Base-by-base conservation (phyloP, 176 grass and related monocot genomes). In the Oryza rufipogon region DNA sequence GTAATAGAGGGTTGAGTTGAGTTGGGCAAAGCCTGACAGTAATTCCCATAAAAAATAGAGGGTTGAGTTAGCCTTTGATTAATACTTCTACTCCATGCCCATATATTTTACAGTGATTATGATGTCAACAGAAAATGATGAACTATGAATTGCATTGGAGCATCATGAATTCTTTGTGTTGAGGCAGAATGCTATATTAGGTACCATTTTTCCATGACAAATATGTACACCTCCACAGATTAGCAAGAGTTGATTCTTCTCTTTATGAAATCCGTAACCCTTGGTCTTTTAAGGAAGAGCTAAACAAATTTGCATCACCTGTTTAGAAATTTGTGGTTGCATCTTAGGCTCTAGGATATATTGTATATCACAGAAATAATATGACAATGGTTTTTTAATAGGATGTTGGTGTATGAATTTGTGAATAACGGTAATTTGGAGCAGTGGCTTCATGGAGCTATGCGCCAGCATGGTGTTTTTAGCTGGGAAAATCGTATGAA, bases 381-480 rank as follows among this genome's bases (percentile, higher is more conserved):
- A 30, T 89, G 81, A 74, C n/a, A 34, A 23, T 61, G 64, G 45
- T 71, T 86, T 91, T 39, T 82, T 80, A 51, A 85, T 76, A 96
- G 96, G 91, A 94, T 99, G 78, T 83, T 99, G 42, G 96, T 99
- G 13, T 96, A 99, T 70, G 93, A 96, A 70, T 96, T 96, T 76
- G 96, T 99, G 48, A 99, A 96, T 79, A 96, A 99, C 71, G 96
- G 96, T 64, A 99, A 99, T 75, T 88, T 99, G 41, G 96, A 99
- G 71, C 96, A 99, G 88, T 99, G 93, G 96, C 88, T 99, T 79
- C 96, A 99, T 83, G 93, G 96, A 85, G 90, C 93, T 88, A 92
- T 99, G 93, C 80, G 75, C 64, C 90, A 96, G 72, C 85, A 52
- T 79, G 91, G 93, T 75, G 90, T 88, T 84, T 90, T 99, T 61